These are phyloP conservation scores for Lentinula aciculospora DNA, from an alignment of 768 basidiomycete species.

Conservation along the genomic window DNA sequence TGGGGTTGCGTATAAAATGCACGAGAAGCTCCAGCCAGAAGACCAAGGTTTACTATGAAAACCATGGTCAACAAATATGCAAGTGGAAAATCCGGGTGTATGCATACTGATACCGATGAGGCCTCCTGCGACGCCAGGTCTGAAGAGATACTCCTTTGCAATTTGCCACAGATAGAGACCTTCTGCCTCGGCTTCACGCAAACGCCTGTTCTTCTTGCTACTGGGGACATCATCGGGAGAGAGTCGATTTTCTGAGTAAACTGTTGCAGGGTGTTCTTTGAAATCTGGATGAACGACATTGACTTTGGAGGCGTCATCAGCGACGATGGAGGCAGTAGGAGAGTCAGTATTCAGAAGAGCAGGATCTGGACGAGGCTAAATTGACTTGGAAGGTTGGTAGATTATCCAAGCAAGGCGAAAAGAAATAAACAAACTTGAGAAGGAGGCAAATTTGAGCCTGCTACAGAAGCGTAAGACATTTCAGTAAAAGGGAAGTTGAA, in stretches of 20 bases:
- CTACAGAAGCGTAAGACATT: slow-evolving; percentile 75
- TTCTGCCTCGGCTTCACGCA: slow-evolving; percentile 44
- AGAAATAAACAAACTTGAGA: slow-evolving; percentile 33
- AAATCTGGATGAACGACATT: slow-evolving; percentile 48
- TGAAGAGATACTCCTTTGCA: slow-evolving; percentile 49
- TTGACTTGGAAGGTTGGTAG: slow-evolving; percentile 6
- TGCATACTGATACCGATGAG: slow-evolving; percentile 60
- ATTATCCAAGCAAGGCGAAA: not conserved
- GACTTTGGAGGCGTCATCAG: slow-evolving; percentile 49
- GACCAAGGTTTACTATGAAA: slow-evolving; percentile 60
- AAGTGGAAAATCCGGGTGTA: not conserved
- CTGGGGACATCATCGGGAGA: slow-evolving; percentile 16
- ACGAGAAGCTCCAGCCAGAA: slow-evolving; percentile 57
- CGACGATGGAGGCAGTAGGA: slow-evolving; percentile 25
- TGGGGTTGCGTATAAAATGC: slow-evolving; percentile 57
- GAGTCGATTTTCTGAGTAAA: slow-evolving; percentile 15
- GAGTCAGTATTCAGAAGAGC: slow-evolving; percentile 52
- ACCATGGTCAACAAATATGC: not conserved
- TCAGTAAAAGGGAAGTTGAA: slow-evolving; percentile 7
- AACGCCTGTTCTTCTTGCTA: slow-evolving; percentile 20
- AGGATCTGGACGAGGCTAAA: slow-evolving; percentile 60
- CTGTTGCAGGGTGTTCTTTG: slow-evolving; percentile 39
- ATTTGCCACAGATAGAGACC: slow-evolving; percentile 46
- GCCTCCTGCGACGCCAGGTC: slow-evolving; percentile 68
- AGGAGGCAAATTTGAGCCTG: slow-evolving; percentile 52